phyloP scores from a whole-genome alignment of 148 eudicot species.

The Euryodendron excelsum region DNA sequence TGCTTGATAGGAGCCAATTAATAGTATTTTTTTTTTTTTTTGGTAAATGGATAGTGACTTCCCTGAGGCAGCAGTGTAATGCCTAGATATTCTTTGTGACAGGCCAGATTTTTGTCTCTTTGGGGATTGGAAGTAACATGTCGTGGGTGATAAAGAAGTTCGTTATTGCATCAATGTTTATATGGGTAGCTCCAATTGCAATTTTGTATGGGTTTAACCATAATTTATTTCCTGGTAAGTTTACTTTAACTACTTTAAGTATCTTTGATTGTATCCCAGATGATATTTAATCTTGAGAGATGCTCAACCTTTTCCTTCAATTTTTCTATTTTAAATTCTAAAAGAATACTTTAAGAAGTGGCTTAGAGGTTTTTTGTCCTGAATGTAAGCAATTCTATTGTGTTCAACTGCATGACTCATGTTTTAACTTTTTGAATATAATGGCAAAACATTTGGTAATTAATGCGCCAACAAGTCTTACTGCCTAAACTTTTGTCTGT shows the following conservation, averaged over 20 bases:
- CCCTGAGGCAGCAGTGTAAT: neutral
- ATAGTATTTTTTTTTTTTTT: too few species aligned
- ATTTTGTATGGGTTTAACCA: slow-evolving; percentile 69
- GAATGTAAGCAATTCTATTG: neutral
- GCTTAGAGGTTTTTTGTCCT: neutral
- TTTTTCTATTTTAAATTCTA: neutral
- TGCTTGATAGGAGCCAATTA: neutral
- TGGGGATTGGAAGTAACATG: slow-evolving; percentile 35
- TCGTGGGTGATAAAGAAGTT: slow-evolving; percentile 49
- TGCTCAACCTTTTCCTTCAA: neutral
- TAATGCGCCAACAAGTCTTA: neutral
- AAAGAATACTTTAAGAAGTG: neutral
- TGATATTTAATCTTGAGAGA: neutral
- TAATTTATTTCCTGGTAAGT: slow-evolving; percentile 62
- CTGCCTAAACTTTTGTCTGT: neutral
- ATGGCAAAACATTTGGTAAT: neutral
- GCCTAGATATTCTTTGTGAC: neutral
- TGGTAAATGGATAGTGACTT: neutral
- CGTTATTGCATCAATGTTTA: slow-evolving; percentile 53
- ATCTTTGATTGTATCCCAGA: slow-evolving; percentile 2
- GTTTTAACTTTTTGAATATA: neutral
- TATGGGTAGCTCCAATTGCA: slow-evolving; percentile 63
- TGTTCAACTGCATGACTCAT: neutral
- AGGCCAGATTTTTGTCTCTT: slow-evolving; percentile 2
- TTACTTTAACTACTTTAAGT: neutral